Percentiles rank a stretch among this genome's conserved stretches.
Conservation (phyloP, 805 yeast genomes). For the Naumovozyma baii region DNA sequence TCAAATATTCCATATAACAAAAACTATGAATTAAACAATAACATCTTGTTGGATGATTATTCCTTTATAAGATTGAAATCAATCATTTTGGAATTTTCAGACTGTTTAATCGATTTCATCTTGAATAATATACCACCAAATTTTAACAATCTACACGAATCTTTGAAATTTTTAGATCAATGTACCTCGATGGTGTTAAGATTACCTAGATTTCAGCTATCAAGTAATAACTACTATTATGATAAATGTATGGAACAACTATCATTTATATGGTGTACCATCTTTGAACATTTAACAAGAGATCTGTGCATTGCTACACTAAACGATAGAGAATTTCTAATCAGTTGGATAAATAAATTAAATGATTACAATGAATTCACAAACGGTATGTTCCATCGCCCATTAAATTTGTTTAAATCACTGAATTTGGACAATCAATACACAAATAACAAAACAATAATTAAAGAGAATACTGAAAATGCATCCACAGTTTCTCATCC, state of each 20-base stretch:
- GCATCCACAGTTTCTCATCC: too few relatives aligned
- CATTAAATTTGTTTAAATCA: conserved; percentile 20
- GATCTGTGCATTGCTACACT: conserved; percentile 13
- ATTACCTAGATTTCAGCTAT: conserved; percentile 26
- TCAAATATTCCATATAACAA: conserved; percentile 25
- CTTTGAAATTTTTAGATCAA: conserved; percentile 23
- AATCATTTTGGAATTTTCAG: conserved; percentile 24
- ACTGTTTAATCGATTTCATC: conserved; percentile 27
- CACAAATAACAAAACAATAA: background rate
- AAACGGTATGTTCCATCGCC: conserved; percentile 18
- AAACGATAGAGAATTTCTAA: conserved; percentile 11
- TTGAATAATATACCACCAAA: conserved; percentile 28
- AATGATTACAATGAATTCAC: conserved; percentile 18
- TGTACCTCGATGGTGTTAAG: conserved; percentile 23
- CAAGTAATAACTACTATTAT: conserved; percentile 30
- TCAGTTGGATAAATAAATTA: conserved; percentile 17
- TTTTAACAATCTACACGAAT: conserved; percentile 18
- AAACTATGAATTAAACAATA: conserved; percentile 7
- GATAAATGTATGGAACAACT: conserved; percentile 30
- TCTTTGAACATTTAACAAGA: conserved; percentile 21
- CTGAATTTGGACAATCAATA: conserved; percentile 6
- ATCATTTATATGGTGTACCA: conserved; percentile 26
- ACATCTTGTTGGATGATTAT: conserved; percentile 22
- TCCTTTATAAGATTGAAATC: conserved; percentile 30
- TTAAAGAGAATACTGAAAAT: too few relatives aligned